Conservation (phyloP, 805 yeast species). For the Myxozyma mucilagina region DNA sequence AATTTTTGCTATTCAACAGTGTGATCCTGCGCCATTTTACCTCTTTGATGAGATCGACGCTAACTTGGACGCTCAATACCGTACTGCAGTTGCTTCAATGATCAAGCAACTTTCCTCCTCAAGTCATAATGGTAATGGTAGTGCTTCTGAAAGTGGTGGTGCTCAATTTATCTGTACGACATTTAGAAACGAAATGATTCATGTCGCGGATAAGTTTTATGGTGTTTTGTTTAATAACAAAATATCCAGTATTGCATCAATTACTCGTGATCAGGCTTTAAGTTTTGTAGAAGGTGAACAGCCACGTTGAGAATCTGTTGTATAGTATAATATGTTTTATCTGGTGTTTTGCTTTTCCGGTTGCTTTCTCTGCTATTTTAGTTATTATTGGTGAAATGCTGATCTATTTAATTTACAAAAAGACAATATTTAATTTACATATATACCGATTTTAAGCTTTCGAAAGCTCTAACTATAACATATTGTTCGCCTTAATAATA, state of each 20-base stretch:
- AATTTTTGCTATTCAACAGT: constrained; percentile 87
- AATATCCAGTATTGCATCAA: constrained; percentile 73
- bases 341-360: neutral
- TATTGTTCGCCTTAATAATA: too few relatives aligned
- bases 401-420: neutral
- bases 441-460: too few relatives aligned
- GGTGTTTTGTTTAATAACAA: constrained; percentile 85
- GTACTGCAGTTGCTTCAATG: constrained; percentile 80
- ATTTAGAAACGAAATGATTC: constrained; percentile 88
- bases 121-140: constrained; percentile 2
- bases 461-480: too few relatives aligned
- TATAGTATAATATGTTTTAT: neutral
- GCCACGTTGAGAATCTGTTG: constrained; percentile 11
- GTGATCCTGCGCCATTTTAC: constrained; percentile 97
- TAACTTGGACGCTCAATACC: constrained; percentile 86
- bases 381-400: neutral
- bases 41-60: constrained; percentile 97
- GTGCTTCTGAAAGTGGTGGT: constrained; percentile 28
- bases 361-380: neutral
- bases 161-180: constrained; percentile 97
- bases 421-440: too few relatives aligned
- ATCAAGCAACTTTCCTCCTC: constrained; percentile 58
- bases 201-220: constrained; percentile 80
- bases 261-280: constrained; percentile 70
- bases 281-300: constrained; percentile 62